These are phyloP conservation scores for Conoideocrella luteorostrata DNA, from an alignment of 2,329 filamentous ascomycete species.

Conservation along the genomic window DNA sequence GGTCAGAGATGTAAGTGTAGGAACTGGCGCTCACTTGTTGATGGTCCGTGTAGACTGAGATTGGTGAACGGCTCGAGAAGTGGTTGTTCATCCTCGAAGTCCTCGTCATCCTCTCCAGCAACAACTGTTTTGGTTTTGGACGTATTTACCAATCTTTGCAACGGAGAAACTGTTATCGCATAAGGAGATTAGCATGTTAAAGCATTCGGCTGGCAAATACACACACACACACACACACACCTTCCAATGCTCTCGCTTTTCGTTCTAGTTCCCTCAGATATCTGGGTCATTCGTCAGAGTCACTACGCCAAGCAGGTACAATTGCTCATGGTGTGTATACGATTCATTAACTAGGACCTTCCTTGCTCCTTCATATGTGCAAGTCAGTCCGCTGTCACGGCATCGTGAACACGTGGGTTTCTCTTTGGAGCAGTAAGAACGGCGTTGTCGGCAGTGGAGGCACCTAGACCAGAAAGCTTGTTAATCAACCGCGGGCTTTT, in stretches of 20 bases:
- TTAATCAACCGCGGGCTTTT: too few relatives aligned
- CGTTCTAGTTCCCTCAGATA: conserved; percentile 27
- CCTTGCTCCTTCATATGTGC: conserved; percentile 28
- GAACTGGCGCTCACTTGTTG: conserved; percentile 17
- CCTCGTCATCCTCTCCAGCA: conserved; percentile 19
- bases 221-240: conserved; percentile 9
- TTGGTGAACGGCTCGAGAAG: conserved; percentile 29
- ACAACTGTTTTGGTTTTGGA: conserved; percentile 5
- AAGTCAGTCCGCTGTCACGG: conserved; percentile 21
- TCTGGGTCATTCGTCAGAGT: conserved; percentile 11
- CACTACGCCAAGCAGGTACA: not conserved
- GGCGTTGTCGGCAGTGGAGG: conserved; percentile 26
- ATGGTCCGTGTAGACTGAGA: conserved; percentile 24
- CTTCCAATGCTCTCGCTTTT: conserved; percentile 25
- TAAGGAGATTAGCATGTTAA: conserved; percentile 2
- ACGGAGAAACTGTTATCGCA: too few relatives aligned
- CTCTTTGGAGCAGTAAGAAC: conserved; percentile 31
- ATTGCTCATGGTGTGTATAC: conserved; percentile 11
- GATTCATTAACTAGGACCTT: conserved; percentile 29
- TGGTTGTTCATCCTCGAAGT: conserved; percentile 24
- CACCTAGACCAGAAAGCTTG: conserved; percentile 25
- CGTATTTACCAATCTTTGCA: conserved; percentile 1
- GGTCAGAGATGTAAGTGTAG: not conserved
- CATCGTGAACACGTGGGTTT: conserved; percentile 29
- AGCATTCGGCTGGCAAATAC: not conserved